Evolutionary conservation across 345 rosid genomes (phyloP).

Genomic region (Microcos paniculata): DNA sequence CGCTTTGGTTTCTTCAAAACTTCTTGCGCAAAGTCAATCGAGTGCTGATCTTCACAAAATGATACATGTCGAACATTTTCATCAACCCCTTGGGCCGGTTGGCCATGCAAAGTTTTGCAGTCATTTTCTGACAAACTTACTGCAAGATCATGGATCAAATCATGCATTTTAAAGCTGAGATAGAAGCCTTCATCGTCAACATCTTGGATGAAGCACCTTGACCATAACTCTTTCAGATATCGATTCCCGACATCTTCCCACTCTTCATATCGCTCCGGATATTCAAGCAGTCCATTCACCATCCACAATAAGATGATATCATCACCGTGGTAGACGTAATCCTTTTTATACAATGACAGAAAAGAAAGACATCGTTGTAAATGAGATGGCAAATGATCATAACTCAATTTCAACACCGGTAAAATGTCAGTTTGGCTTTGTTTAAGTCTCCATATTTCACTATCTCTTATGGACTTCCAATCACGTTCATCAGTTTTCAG

Average conservation of each 20-base stretch:
- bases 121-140: too few species aligned
- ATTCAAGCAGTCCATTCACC: background rate
- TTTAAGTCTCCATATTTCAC: conserved; percentile 12
- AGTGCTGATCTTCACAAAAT: too few species aligned
- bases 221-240: background rate
- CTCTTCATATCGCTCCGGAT: background rate
- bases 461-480: conserved; percentile 13
- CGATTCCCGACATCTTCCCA: background rate
- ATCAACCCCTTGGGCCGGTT: too few species aligned
- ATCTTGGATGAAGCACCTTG: background rate
- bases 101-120: too few species aligned
- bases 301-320: background rate
- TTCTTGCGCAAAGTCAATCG: too few species aligned
- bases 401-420: conserved; percentile 21
- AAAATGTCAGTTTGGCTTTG: background rate
- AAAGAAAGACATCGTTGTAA: conserved; percentile 23
- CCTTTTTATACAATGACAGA: conserved; percentile 19
- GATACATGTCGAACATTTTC: too few species aligned
- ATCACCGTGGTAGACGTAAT: background rate
- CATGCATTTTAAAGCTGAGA: too few species aligned
- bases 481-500: background rate
- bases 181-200: too few species aligned
- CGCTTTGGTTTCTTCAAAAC: too few species aligned
- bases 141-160: too few species aligned
- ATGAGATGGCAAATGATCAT: background rate